phyloP scores from a whole-genome alignment of 2,329 filamentous ascomycete genomes.

The Cordyceps militaris region DNA sequence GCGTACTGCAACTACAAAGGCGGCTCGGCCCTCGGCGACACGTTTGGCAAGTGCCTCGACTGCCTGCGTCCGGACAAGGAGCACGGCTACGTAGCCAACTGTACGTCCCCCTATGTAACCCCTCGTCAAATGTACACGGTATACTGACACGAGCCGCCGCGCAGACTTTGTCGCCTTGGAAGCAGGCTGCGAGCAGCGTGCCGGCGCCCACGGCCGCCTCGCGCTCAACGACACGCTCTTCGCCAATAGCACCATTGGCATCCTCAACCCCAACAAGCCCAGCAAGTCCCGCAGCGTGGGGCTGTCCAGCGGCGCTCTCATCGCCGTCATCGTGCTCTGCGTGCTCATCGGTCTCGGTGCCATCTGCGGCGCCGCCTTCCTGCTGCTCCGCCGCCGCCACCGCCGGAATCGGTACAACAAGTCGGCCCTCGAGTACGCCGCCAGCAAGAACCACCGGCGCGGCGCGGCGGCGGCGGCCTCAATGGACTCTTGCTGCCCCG shows the following conservation, averaged over 20 bases:
- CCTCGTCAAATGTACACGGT: neutral
- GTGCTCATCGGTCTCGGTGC: slow-evolving; percentile 31
- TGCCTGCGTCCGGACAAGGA: slow-evolving; percentile 38
- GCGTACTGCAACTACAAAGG: slow-evolving; percentile 39
- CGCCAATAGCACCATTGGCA: slow-evolving; percentile 17
- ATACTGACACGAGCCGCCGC: slow-evolving; percentile 26
- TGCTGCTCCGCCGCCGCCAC: slow-evolving; percentile 43
- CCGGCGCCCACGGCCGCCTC: slow-evolving; percentile 28
- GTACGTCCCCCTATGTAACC: slow-evolving; percentile 27
- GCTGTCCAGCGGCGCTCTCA: slow-evolving; percentile 23
- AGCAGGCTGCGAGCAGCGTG: slow-evolving; percentile 44
- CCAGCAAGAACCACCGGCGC: slow-evolving; percentile 17
- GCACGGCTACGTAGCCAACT: slow-evolving; percentile 42
- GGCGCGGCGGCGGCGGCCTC: slow-evolving; percentile 21
- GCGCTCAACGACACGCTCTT: slow-evolving; percentile 41
- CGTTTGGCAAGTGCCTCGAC: slow-evolving; percentile 34
- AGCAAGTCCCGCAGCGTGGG: neutral
- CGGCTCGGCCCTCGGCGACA: slow-evolving; percentile 25
- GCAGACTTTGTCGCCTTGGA: slow-evolving; percentile 44
- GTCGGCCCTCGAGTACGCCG: slow-evolving; percentile 11
- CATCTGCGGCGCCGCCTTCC: slow-evolving; percentile 32
- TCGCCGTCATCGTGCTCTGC: slow-evolving; percentile 36
- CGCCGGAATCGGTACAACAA: slow-evolving; percentile 28
- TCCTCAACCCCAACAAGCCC: neutral
- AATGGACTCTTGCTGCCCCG: slow-evolving; percentile 43